Percentiles rank a stretch among this genome's conserved stretches.
Evolutionary conservation across 495 filamentous ascomycete species (phyloP).

Genomic region (Pseudotulostoma volvatum): DNA sequence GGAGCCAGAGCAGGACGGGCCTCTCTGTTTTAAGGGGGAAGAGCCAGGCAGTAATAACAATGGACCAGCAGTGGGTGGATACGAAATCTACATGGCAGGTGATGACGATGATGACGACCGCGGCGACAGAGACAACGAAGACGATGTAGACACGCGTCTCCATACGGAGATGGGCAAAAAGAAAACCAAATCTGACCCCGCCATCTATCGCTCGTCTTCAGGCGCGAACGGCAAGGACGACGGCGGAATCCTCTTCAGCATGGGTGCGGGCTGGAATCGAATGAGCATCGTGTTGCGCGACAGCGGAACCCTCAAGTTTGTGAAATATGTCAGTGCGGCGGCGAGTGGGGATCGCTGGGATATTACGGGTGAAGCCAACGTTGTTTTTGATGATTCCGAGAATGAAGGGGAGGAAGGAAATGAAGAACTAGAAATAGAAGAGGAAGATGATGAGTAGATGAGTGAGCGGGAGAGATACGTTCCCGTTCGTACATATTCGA

Average conservation of each 20-base stretch:
- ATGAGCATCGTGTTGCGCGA: conserved; percentile 82
- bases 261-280: conserved; percentile 76
- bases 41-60: conserved; percentile 21
- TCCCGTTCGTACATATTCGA: too few relatives aligned
- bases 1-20: conserved; percentile 7
- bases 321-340: conserved; percentile 78
- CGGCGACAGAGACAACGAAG: conserved; percentile 13
- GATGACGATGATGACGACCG: conserved; percentile 54
- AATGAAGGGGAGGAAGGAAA: too few relatives aligned
- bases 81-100: conserved; percentile 83
- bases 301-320: conserved; percentile 70
- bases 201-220: conserved; percentile 56
- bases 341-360: conserved; percentile 92
- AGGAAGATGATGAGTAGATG: too few relatives aligned
- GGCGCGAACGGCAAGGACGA: conserved; percentile 43
- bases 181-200: conserved; percentile 44
- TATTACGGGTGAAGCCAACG: conserved; percentile 46
- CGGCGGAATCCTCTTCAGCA: conserved; percentile 80
- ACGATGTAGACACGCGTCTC: conserved; percentile 12
- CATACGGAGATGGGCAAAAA: too few relatives aligned
- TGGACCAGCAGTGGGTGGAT: conserved; percentile 55
- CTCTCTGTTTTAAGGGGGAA: conserved; percentile 9
- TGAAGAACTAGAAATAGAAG: too few relatives aligned
- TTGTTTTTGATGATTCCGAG: conserved; percentile 28
- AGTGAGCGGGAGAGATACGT: too few relatives aligned